Evolutionary conservation across 345 rosid genomes (phyloP), one percentile per base, ranked within the genome.

Genomic region (Corchorus olitorius): DNA sequence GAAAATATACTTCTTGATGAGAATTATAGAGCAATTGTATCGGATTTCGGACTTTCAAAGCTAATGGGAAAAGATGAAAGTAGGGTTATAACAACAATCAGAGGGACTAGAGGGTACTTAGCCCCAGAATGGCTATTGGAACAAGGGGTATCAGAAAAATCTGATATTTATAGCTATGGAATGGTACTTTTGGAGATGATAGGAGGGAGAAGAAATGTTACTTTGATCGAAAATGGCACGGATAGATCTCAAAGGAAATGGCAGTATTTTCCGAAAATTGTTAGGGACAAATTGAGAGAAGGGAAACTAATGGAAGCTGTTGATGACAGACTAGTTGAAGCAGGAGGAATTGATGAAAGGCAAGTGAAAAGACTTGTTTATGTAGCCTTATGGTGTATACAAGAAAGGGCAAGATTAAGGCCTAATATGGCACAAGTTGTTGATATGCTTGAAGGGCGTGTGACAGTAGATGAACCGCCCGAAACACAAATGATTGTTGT

Each of bases 361-460:
- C 81, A 88, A 60, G 83, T 92, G 53, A 89, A 53, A 83, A 88
- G 84, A 79, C 6, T 92, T 78, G 88, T 86, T 4, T 65, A 77
- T 65, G 84, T 91, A 34, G 97, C 97, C 7, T 76, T 94, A 68
- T 94, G 97, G 98, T 94, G 98, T 83, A 89, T 92, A 77, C 98
- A 94, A 56, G 97, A 91, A 83, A 85, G 70, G 78, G 81, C 88
- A 19, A 80, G 80, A 80, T 86, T 80, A 8, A 86, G 98, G 72
- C 98, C 98, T 10, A 84, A 81, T 61, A 92, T 94, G 97, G 80
- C 63, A 14, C 74, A 33, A 17, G 93, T 94, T 61, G 86, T 89
- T 9, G 97, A 94, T 70, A 93, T 94, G 98, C 94, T 94, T 14
- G 92, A 94, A 82, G 93, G 97, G 20, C 83, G 88, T 1, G 85